phyloP scores from a whole-genome alignment of 2,329 filamentous ascomycete genomes.

The Emergomyces orientalis region DNA sequence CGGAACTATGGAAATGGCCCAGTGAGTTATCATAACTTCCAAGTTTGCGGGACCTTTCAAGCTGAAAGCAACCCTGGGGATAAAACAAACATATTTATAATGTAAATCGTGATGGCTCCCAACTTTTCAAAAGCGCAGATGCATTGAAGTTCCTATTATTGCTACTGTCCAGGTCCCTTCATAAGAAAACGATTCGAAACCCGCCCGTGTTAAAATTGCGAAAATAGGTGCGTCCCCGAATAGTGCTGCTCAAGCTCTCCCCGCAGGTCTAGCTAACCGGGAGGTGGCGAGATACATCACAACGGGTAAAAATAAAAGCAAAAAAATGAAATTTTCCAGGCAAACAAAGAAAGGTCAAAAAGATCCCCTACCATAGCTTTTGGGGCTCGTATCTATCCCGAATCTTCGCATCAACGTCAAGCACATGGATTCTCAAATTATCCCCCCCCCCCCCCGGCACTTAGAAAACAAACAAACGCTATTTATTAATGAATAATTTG shows the following conservation, averaged over 20 bases:
- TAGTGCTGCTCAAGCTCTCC: neutral
- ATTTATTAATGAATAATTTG: neutral
- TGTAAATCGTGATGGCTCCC: too few species aligned
- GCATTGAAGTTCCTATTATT: neutral
- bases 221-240: neutral
- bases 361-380: neutral
- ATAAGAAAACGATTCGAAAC: neutral
- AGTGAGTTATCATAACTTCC: too few species aligned
- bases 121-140: neutral
- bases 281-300: neutral
- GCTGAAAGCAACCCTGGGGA: neutral
- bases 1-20: neutral
- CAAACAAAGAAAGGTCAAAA: neutral
- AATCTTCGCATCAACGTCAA: too few species aligned
- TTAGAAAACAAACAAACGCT: too few species aligned
- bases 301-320: neutral
- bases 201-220: neutral
- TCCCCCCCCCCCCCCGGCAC: too few species aligned
- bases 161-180: neutral
- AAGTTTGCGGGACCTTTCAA: neutral
- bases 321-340: neutral
- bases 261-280: neutral
- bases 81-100: too few species aligned
- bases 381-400: neutral
- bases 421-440: too few species aligned